phyloP scores from a whole-genome alignment of 2,329 filamentous ascomycete species.

The Calonectria fujianensis region DNA sequence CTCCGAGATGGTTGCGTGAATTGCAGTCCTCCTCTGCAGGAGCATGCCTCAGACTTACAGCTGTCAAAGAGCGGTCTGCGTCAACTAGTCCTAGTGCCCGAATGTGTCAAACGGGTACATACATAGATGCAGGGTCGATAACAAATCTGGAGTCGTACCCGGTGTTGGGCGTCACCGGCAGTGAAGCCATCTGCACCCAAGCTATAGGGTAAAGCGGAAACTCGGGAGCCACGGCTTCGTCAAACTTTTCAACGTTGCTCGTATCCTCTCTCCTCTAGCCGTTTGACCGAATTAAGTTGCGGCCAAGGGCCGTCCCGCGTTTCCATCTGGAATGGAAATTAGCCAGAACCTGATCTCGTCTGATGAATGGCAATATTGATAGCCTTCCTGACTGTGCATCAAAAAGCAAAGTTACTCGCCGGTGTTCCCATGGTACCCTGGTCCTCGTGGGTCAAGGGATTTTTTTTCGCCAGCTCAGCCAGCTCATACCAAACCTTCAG shows the following conservation, averaged over 20 bases:
- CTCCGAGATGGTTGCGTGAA: conserved; percentile 45
- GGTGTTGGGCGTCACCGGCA: neutral
- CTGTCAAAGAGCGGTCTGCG: conserved; percentile 57
- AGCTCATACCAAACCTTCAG: conserved; percentile 29
- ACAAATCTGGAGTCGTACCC: conserved; percentile 9
- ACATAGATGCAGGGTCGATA: conserved; percentile 7
- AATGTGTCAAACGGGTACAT: conserved; percentile 25
- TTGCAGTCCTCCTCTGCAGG: conserved; percentile 40
- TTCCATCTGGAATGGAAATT: conserved; percentile 40
- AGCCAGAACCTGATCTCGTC: conserved; percentile 42
- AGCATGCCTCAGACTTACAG: conserved; percentile 51
- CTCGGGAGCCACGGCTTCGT: conserved; percentile 2
- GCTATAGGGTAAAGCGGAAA: conserved; percentile 16
- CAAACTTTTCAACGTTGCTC: conserved; percentile 45
- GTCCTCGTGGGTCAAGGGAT: conserved; percentile 44
- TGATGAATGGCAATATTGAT: conserved; percentile 25
- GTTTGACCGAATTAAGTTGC: conserved; percentile 40
- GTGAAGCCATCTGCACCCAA: neutral
- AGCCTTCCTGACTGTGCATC: conserved; percentile 32
- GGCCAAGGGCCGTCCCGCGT: conserved; percentile 45
- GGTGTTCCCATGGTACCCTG: conserved; percentile 42
- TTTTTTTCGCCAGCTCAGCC: conserved; percentile 34
- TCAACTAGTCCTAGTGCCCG: conserved; percentile 48
- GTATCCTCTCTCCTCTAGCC: conserved; percentile 43
- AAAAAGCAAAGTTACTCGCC: conserved; percentile 46